Base-by-base conservation (phyloP, 108 stramenopile species). In the Cyclotella baltica region DNA sequence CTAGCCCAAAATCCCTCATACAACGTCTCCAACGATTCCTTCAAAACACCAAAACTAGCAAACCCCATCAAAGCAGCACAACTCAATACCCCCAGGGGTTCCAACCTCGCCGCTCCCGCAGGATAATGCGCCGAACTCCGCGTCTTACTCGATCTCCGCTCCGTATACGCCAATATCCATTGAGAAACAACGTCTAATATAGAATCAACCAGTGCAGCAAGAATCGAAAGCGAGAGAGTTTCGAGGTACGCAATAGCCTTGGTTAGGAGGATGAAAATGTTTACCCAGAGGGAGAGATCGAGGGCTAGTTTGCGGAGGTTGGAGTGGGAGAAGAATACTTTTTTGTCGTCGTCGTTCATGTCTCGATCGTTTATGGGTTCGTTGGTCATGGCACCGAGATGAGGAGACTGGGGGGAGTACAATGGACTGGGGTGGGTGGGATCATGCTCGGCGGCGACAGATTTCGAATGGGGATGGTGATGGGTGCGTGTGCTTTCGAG, bases 41-140 rank as follows among this genome's bases (percentile, higher is more conserved):
- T 94, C 36, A 98, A 68, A 8, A 98, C 88, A 66, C 96, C 94
- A 61, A 97, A 92, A 46, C 85, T 87, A 19, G 95, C 97, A 85
- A 97, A 94, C 13, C 95, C 96, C 97, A 98, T 98, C 10, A 98
- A 58, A 9, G 96, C 92, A 22, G 98, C 96, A 72, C 96, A 96
- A 9, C 93, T 93, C 59, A 98, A 81, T 27, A 97, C 96, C 9
- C 96, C 96, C 35, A 98, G 78, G 13, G 98, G 95, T 85, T 98
- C 98, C 51, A 98, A 72, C 68, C 98, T 87, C 10, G 83, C 69
- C 6, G 96, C 92, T 10, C 98, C 98, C 3, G 95, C 96, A 1
- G 98, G 98, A 84, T 97, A 98, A 61, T 88, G 83, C 8, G 93
- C 96, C 19, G 87, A 87, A 23, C 82, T 81, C 18, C 93, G 91